Percentiles rank a stretch among this genome's conserved stretches.
Evolutionary conservation across 140 eudicot species (phyloP).

Genomic region (Senecio squalidus): DNA sequence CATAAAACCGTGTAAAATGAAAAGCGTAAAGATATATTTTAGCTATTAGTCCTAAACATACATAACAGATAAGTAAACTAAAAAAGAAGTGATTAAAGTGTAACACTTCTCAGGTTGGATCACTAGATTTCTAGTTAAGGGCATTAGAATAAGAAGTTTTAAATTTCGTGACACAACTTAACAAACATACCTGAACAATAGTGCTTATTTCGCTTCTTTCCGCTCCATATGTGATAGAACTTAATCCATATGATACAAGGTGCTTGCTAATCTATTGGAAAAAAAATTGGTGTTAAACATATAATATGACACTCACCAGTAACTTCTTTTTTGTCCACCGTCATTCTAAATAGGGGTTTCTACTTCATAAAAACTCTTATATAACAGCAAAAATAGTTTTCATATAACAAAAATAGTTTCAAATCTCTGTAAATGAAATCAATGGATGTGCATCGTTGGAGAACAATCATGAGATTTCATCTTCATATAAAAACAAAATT

Average conservation of each 20-base stretch:
- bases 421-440: not conserved
- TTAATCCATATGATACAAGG: conserved; percentile 28
- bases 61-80: no score
- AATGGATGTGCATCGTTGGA: not conserved
- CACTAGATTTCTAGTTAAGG: no score
- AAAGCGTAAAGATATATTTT: no score
- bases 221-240: conserved; percentile 20
- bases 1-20: no score
- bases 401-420: no score
- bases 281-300: not conserved
- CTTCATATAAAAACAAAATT: not conserved
- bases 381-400: no score
- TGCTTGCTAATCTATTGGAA: conserved; percentile 36
- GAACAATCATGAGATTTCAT: not conserved
- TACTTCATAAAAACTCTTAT: not conserved
- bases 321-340: not conserved
- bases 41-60: no score
- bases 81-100: no score
- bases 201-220: conserved; percentile 70
- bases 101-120: no score
- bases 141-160: not conserved
- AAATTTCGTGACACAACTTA: not conserved
- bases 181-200: conserved; percentile 57
- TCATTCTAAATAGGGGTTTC: no score
- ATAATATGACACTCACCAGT: not conserved